Percentiles rank a stretch among this genome's conserved stretches.
Evolutionary conservation across 495 filamentous ascomycete species (phyloP).

Genomic region (Annulohypoxylon stygium): DNA sequence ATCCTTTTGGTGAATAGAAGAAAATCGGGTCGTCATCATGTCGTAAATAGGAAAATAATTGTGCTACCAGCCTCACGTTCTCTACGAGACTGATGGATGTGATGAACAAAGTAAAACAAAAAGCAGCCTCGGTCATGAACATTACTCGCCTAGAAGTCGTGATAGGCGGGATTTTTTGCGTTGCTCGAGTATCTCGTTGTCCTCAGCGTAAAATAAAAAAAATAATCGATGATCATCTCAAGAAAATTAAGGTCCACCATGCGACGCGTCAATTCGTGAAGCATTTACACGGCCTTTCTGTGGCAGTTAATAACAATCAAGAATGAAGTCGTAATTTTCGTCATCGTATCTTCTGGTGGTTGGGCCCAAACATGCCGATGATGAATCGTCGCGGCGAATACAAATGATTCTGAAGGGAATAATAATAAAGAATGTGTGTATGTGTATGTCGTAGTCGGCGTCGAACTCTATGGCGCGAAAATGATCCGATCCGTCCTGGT

Average conservation of each 20-base stretch:
- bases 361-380: slow-evolving; percentile 50
- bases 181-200: slow-evolving; percentile 49
- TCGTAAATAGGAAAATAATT: slow-evolving; percentile 53
- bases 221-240: slow-evolving; percentile 45
- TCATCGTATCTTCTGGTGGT: slow-evolving; percentile 53
- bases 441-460: slow-evolving; percentile 37
- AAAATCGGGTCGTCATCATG: slow-evolving; percentile 54
- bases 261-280: slow-evolving; percentile 53
- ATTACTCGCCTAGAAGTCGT: slow-evolving; percentile 52
- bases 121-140: slow-evolving; percentile 51
- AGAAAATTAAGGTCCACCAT: slow-evolving; percentile 53
- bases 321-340: slow-evolving; percentile 59
- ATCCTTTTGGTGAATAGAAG: slow-evolving; percentile 54
- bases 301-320: slow-evolving; percentile 55
- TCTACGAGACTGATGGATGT: slow-evolving; percentile 46
- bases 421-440: slow-evolving; percentile 43
- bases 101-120: slow-evolving; percentile 52
- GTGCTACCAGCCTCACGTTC: slow-evolving; percentile 44
- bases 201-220: slow-evolving; percentile 45
- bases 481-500: slow-evolving; percentile 32
- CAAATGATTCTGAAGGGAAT: slow-evolving; percentile 50
- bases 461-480: slow-evolving; percentile 36
- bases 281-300: slow-evolving; percentile 50
- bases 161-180: slow-evolving; percentile 47
- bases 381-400: slow-evolving; percentile 54